Evolutionary conservation across 768 basidiomycete genomes (phyloP).

Genomic region (Mycena venus): DNA sequence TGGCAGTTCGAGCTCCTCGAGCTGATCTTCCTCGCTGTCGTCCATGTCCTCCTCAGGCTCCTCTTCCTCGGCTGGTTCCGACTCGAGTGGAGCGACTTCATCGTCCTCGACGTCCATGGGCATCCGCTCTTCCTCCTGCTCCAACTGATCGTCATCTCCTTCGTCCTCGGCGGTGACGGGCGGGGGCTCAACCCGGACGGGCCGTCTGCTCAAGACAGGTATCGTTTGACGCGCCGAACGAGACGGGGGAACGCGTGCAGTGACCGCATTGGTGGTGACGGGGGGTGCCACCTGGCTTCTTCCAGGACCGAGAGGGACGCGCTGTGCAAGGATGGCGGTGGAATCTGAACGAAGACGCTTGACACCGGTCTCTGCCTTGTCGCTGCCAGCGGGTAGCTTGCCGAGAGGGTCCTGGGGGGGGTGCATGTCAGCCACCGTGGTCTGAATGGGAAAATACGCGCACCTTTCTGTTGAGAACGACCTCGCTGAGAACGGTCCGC

Average conservation of each 20-base stretch:
- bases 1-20: constrained; percentile 32
- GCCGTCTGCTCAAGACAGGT: constrained; percentile 47
- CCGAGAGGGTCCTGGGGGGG: constrained; percentile 57
- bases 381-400: constrained; percentile 68
- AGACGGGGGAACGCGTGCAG: constrained; percentile 48
- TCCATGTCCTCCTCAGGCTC: constrained; percentile 74
- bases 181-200: constrained; percentile 60
- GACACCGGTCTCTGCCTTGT: constrained; percentile 76
- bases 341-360: constrained; percentile 78
- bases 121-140: constrained; percentile 69
- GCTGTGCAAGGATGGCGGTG: constrained; percentile 72
- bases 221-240: constrained; percentile 36
- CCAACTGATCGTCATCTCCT: constrained; percentile 49
- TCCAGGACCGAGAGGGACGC: constrained; percentile 76
- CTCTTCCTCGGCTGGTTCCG: constrained; percentile 43
- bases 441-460: constrained; percentile 35
- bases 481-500: constrained; percentile 85
- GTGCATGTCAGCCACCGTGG: constrained; percentile 33
- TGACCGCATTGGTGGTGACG: constrained; percentile 57
- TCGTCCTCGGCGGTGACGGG: constrained; percentile 56
- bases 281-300: constrained; percentile 60
- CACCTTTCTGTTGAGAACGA: constrained; percentile 86
- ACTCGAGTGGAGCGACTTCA: constrained; percentile 63
- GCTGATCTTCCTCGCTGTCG: constrained; percentile 57
- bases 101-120: constrained; percentile 61